These are phyloP conservation scores for Westerdykella ornata DNA, from an alignment of 2,329 filamentous ascomycete genomes.

Conservation along the genomic window DNA sequence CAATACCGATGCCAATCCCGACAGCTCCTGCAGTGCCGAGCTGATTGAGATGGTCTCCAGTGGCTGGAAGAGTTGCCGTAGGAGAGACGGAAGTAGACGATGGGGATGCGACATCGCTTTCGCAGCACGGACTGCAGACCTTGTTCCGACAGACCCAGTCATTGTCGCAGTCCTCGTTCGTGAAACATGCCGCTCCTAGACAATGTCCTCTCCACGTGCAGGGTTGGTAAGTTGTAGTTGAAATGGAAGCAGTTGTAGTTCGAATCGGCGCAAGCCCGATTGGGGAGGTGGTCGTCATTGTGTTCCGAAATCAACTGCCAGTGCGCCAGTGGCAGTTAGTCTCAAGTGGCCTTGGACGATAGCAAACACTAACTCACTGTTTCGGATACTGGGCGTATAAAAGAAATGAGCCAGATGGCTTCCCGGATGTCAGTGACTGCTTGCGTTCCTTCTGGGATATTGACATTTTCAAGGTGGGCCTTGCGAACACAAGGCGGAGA, in stretches of 20 bases:
- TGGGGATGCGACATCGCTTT: constrained; percentile 13
- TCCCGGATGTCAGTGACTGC: too few relatives aligned
- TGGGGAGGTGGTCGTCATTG: neutral
- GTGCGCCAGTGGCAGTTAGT: too few relatives aligned
- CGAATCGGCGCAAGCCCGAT: constrained; percentile 4
- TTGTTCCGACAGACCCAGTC: constrained; percentile 19
- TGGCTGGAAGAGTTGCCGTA: constrained; percentile 1
- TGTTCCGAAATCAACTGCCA: too few relatives aligned
- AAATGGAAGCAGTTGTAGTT: neutral
- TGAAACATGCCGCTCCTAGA: constrained; percentile 15
- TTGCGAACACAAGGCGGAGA: too few relatives aligned
- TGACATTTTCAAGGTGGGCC: too few relatives aligned
- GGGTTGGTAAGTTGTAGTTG: constrained; percentile 5
- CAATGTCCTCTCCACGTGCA: constrained; percentile 13
- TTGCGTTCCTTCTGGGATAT: too few relatives aligned
- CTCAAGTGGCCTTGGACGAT: too few relatives aligned
- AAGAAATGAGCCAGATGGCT: too few relatives aligned
- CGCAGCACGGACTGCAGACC: constrained; percentile 14
- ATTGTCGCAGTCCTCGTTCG: constrained; percentile 20
- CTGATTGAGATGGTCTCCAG: constrained; percentile 1
- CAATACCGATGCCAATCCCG: constrained; percentile 24
- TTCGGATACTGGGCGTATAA: too few relatives aligned
- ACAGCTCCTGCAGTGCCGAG: constrained; percentile 19
- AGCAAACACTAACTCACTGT: too few relatives aligned
- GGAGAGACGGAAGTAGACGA: neutral